Evolutionary conservation across 257 asterid genomes (phyloP).

Genomic region (Henckelia pumila): DNA sequence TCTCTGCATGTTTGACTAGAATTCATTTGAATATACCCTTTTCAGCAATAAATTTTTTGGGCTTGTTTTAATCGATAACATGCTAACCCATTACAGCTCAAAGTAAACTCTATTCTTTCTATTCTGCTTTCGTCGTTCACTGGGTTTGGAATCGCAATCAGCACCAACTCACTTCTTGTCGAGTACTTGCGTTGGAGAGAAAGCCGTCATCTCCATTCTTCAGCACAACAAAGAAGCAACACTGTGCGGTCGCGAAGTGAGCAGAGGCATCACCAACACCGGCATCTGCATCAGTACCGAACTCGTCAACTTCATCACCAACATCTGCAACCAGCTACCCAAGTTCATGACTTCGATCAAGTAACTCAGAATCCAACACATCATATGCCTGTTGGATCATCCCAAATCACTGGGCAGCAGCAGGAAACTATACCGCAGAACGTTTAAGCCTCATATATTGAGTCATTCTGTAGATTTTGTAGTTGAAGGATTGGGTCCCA

Average conservation of each 20-base stretch:
- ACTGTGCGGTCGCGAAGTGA: constrained; percentile 18
- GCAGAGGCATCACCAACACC: constrained; percentile 34
- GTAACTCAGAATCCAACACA: too few relatives aligned
- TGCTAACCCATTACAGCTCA: constrained; percentile 50
- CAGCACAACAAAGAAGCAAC: constrained; percentile 31
- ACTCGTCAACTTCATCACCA: constrained; percentile 20
- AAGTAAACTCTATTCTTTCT: constrained; percentile 68
- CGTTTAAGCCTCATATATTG: too few relatives aligned
- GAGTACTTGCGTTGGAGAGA: constrained; percentile 92
- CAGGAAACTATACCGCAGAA: too few relatives aligned
- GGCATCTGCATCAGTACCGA: constrained; percentile 23
- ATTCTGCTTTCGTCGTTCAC: constrained; percentile 96
- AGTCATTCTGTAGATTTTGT: too few relatives aligned
- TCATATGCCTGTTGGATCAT: too few relatives aligned
- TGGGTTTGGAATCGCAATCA: constrained; percentile 89
- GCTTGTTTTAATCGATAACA: too few relatives aligned
- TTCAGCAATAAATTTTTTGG: neutral
- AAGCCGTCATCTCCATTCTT: constrained; percentile 43
- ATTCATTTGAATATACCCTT: too few relatives aligned
- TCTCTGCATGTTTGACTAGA: neutral
- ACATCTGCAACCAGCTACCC: constrained; percentile 20
- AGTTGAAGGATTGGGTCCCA: too few relatives aligned
- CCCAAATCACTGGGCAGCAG: too few relatives aligned
- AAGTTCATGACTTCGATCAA: too few relatives aligned
- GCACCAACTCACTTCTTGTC: constrained; percentile 84